These are phyloP conservation scores for Fermentozyma sake DNA, from an alignment of 1,139 yeast genomes.

Conservation along the genomic window DNA sequence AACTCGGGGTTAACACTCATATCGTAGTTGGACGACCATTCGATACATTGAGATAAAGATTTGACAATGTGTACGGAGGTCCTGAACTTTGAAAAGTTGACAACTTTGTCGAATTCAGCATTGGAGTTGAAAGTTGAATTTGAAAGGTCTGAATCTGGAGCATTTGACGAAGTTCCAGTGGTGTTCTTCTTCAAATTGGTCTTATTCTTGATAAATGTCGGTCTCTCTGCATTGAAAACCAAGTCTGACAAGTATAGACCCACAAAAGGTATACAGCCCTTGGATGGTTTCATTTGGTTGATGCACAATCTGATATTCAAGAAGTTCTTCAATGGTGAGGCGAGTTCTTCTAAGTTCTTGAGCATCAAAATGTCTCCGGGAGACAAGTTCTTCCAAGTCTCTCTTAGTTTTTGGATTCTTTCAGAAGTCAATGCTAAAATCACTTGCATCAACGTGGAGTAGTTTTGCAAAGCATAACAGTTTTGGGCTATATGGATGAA, in stretches of 20 bases:
- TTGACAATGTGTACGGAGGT: constrained; percentile 77
- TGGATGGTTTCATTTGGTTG: constrained; percentile 58
- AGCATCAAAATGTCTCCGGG: constrained; percentile 58
- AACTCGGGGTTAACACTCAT: constrained; percentile 52
- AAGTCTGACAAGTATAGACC: constrained; percentile 83
- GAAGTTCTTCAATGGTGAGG: constrained; percentile 66
- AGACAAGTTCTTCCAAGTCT: constrained; percentile 69
- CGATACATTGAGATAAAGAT: constrained; percentile 75
- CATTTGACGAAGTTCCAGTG: constrained; percentile 1
- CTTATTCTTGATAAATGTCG: constrained; percentile 28
- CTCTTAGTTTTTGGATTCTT: constrained; percentile 53
- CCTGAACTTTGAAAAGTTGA: constrained; percentile 76
- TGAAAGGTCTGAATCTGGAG: constrained; percentile 9
- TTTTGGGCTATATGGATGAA: constrained; percentile 83
- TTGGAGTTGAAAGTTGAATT: constrained; percentile 10
- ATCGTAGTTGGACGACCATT: constrained; percentile 70
- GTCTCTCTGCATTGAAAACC: constrained; percentile 73
- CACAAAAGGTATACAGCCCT: constrained; percentile 86
- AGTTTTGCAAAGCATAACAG: constrained; percentile 71
- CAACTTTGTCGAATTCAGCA: constrained; percentile 37
- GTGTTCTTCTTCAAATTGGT: constrained; percentile 2
- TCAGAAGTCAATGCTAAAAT: constrained; percentile 78
- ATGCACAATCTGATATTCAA: constrained; percentile 59
- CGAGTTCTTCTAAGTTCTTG: constrained; percentile 59
- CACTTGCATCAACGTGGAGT: constrained; percentile 82